A percentile compares a stretch with the other conserved stretches of the same genome.
Conservation (phyloP, 768 basidiomycete species). For the Suillus weaverae region DNA sequence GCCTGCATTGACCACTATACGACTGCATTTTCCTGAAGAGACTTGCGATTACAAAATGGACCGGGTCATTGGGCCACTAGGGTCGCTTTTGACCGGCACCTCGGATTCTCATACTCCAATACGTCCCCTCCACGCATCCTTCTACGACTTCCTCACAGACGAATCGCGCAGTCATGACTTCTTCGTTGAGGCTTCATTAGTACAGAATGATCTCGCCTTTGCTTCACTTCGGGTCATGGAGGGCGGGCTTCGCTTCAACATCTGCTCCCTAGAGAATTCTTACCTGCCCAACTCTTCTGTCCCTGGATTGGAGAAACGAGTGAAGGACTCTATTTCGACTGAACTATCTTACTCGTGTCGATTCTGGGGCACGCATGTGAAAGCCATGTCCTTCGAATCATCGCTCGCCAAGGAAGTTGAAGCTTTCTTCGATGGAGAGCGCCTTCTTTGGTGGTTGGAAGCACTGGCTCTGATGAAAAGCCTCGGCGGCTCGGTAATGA, state of each 20-base stretch:
- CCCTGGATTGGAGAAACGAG: constrained; percentile 8
- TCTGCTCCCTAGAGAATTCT: constrained; percentile 24
- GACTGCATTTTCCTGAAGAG: neutral
- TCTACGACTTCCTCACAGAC: constrained; percentile 26
- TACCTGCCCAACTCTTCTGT: constrained; percentile 24
- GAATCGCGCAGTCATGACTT: constrained; percentile 14
- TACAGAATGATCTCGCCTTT: constrained; percentile 11
- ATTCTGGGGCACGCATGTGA: constrained; percentile 34
- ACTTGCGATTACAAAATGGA: constrained; percentile 25
- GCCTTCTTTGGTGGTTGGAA: neutral
- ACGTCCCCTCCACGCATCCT: constrained; percentile 25
- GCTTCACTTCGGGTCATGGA: constrained; percentile 29
- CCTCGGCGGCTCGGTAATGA: neutral
- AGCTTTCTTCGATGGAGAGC: constrained; percentile 19
- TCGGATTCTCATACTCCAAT: neutral
- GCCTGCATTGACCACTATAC: neutral
- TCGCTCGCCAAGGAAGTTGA: constrained; percentile 15
- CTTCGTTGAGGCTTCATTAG: constrained; percentile 2
- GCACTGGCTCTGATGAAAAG: constrained; percentile 15
- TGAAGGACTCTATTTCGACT: constrained; percentile 22
- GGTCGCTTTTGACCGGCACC: constrained; percentile 6
- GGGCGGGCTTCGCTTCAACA: constrained; percentile 15
- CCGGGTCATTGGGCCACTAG: neutral
- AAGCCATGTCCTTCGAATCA: neutral
- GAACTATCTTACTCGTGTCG: constrained; percentile 32